phyloP scores from a whole-genome alignment of 2,329 filamentous ascomycete species.

The Dothideomycetes sp. region DNA sequence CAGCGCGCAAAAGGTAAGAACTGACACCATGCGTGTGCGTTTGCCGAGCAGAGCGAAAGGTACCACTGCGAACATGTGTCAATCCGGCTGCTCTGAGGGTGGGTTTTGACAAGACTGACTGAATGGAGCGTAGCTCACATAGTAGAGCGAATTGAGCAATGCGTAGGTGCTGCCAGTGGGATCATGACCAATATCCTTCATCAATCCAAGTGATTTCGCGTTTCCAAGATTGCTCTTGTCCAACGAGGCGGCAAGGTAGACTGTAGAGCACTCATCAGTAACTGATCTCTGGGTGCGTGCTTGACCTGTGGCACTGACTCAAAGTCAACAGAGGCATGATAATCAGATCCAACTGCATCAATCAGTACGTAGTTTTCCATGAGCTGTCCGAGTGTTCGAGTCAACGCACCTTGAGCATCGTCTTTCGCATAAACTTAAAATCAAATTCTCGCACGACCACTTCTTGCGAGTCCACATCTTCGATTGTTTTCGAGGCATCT shows the following conservation, averaged over 20 bases:
- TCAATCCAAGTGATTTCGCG: constrained; percentile 14
- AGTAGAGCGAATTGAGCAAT: constrained; percentile 14
- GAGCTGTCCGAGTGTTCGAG: not conserved
- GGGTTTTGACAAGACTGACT: constrained; percentile 1
- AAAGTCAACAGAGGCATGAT: constrained; percentile 14
- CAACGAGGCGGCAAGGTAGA: constrained; percentile 12
- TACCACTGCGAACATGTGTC: constrained; percentile 11
- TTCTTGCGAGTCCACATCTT: constrained; percentile 2
- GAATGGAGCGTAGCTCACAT: constrained; percentile 14
- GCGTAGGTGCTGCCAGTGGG: constrained; percentile 13
- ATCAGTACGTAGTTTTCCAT: not conserved
- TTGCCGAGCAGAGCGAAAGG: constrained; percentile 14
- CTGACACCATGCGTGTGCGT: constrained; percentile 14
- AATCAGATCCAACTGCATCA: constrained; percentile 12
- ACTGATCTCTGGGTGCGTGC: no score
- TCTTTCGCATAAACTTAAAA: constrained; percentile 14
- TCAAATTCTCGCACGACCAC: constrained; percentile 14
- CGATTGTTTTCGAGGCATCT: constrained; percentile 1
- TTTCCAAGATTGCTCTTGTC: constrained; percentile 8
- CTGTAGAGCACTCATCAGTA: not conserved
- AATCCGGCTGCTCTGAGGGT: not conserved
- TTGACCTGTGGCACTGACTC: not conserved
- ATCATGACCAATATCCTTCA: constrained; percentile 15
- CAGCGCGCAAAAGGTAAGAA: constrained; percentile 24
- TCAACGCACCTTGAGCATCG: constrained; percentile 11